Base-by-base conservation (phyloP, 257 asterid genomes). In the Petrea volubilis region DNA sequence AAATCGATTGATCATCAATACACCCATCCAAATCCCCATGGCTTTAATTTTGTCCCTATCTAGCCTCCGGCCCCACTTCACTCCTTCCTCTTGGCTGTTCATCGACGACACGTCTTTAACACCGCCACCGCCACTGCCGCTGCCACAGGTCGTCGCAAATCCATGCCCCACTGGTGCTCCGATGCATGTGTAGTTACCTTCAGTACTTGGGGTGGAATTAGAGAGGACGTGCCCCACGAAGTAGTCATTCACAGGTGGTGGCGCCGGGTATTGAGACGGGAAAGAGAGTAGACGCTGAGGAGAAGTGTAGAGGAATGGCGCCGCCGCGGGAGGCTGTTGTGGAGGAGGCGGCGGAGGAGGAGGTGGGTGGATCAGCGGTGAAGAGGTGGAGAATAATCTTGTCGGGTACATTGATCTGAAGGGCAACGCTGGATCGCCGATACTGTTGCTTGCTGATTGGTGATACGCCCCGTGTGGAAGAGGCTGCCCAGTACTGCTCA, bases 91-190 rank as follows among this genome's bases (percentile, higher is more conserved):
- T 21, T 80, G 73, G 72, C 25, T 66, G 21, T 75, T 78, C 72
- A 74, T 52, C 4, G 83, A 17, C 68, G 83, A 18, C 68, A 73
- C 38, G 66, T 79, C 87, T 41, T 79, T 50, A 41, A 21, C 70
- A 20, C 65, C 68, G 5, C 75, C 82, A 6, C 73, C 81, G 7
- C 81, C 74, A 7, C 63, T 73, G 50, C 73, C 58, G 23, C 78
- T 53, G 43, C 79, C 71, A 13, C 64, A 51, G 13, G 67, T 50
- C 25, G 21, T 59, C 15, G 59, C 61, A 31, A 73, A 70, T 24
- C 87, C 88, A 11, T 67, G 86, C 25, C 86, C 87, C 60, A 90
- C 86, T 55, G 98, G 96, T 2, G 92, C 96, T 4, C 98, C 98
- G 15, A 92, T 72, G 86, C 96, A 90, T 27, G 98, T 86, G 82